A percentile compares a stretch with the other conserved stretches of the same genome.
Evolutionary conservation across 768 basidiomycete genomes (phyloP).

Genomic region (Xerocomellus chrysenteron): DNA sequence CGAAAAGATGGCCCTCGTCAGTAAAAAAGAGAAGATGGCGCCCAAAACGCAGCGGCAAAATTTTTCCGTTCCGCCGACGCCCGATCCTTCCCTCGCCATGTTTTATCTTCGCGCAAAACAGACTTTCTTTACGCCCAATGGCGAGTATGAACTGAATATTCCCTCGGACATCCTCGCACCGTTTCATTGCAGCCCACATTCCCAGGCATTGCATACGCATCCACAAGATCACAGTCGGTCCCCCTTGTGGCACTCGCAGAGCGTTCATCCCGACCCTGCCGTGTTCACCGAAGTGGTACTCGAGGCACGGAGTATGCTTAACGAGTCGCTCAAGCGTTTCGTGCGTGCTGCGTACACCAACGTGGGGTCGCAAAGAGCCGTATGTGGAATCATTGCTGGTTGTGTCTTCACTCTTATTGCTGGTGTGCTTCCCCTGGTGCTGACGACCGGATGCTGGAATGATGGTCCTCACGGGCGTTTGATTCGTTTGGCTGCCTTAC

Average conservation of each 20-base stretch:
- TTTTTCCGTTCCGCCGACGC: slow-evolving; percentile 34
- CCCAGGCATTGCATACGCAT: slow-evolving; percentile 19
- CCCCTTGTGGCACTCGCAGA: slow-evolving; percentile 28
- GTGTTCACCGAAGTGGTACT: slow-evolving; percentile 59
- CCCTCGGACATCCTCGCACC: slow-evolving; percentile 64
- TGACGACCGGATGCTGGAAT: slow-evolving; percentile 42
- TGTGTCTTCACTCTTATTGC: slow-evolving; percentile 47
- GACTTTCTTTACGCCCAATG: slow-evolving; percentile 74
- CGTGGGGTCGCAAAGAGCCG: slow-evolving; percentile 66
- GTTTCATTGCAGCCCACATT: slow-evolving; percentile 45
- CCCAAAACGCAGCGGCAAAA: slow-evolving; percentile 34
- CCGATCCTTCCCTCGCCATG: slow-evolving; percentile 58
- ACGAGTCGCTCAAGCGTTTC: slow-evolving; percentile 63
- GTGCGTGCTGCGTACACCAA: slow-evolving; percentile 65
- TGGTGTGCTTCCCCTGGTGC: slow-evolving; percentile 51
- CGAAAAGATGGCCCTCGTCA: slow-evolving; percentile 24
- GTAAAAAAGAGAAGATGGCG: slow-evolving; percentile 43
- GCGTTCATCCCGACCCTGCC: slow-evolving; percentile 60
- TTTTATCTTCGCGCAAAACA: slow-evolving; percentile 80
- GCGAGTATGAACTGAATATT: slow-evolving; percentile 70
- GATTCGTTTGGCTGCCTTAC: slow-evolving; percentile 58
- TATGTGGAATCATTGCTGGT: slow-evolving; percentile 70
- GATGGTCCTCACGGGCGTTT: slow-evolving; percentile 41
- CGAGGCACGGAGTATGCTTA: slow-evolving; percentile 58
- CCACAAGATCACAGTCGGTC: slow-evolving; percentile 10